Evolutionary conservation across 208 protist species (phyloP).

Genomic region (Acanthamoeba comandoni): DNA sequence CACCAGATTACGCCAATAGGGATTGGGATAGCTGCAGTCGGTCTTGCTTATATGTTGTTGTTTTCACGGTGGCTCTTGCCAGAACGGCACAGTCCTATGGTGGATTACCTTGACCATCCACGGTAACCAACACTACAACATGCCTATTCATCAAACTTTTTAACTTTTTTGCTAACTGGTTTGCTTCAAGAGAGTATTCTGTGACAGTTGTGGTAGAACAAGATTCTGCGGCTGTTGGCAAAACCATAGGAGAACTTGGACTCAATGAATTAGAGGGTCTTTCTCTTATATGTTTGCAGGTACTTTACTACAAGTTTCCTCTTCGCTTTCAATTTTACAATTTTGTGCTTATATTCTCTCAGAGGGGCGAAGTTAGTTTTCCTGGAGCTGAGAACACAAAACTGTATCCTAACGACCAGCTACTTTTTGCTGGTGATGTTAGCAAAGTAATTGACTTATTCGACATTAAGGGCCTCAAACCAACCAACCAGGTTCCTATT

Average conservation of each 20-base stretch:
- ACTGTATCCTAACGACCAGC: background rate
- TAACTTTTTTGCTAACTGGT: background rate
- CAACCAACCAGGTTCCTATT: conserved; percentile 54
- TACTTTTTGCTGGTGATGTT: conserved; percentile 55
- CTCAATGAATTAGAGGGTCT: conserved; percentile 56
- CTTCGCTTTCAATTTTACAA: too few relatives aligned
- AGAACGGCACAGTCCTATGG: conserved; percentile 7
- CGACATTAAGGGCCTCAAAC: conserved; percentile 31
- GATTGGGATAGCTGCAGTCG: too few relatives aligned
- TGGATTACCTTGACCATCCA: conserved; percentile 18
- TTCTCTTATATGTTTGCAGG: conserved; percentile 28
- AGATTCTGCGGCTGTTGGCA: background rate
- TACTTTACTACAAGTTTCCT: too few relatives aligned
- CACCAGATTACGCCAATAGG: too few relatives aligned
- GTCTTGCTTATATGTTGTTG: conserved; percentile 30
- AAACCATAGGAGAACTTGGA: conserved; percentile 21
- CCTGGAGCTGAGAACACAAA: background rate
- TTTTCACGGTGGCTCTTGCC: conserved; percentile 44
- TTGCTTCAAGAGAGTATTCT: conserved; percentile 8
- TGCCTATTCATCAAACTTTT: background rate
- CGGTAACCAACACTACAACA: background rate
- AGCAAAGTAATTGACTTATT: conserved; percentile 40
- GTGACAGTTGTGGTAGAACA: conserved; percentile 37
- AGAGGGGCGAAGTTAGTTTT: too few relatives aligned
- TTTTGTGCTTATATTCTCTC: too few relatives aligned